A percentile compares a stretch with the other conserved stretches of the same genome.
Conservation (phyloP, 352 stramenopile species). For the Globisporangium nagaii region DNA sequence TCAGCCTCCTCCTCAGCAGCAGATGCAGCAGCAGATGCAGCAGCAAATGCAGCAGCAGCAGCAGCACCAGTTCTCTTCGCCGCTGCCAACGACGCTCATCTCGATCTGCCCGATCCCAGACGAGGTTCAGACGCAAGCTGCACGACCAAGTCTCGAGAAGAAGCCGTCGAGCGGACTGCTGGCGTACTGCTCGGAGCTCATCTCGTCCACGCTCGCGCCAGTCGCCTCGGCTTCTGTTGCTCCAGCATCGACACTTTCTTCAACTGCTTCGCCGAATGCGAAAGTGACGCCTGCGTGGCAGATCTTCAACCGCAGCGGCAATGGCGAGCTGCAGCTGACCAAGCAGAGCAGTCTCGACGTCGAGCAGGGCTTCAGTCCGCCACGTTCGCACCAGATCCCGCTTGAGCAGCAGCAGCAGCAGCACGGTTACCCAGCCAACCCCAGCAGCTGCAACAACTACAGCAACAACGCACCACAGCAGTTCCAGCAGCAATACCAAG, state of each 20-base stretch:
- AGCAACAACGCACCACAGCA: not conserved
- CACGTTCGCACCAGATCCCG: not conserved
- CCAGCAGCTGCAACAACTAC: not conserved
- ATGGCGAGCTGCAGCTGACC: not conserved
- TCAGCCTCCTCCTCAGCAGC: not conserved
- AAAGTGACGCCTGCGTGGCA: conserved; percentile 38
- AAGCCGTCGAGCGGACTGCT: conserved; percentile 22
- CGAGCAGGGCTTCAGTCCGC: conserved; percentile 5
- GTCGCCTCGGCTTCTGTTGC: not conserved
- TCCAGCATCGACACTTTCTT: not conserved
- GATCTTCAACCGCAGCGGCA: not conserved
- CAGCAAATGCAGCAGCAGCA: not conserved
- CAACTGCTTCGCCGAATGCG: conserved; percentile 13
- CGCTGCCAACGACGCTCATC: conserved; percentile 1
- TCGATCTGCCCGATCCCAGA: not conserved
- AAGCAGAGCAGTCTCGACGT: conserved; percentile 6
- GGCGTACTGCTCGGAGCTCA: conserved; percentile 38
- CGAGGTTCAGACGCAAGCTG: not conserved
- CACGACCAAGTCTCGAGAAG: conserved; percentile 9
- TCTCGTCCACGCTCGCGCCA: conserved; percentile 21
- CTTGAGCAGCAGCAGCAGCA: not conserved
- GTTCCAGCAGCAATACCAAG: not conserved
- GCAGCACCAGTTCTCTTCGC: not conserved
- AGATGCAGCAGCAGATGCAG: not conserved
- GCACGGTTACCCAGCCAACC: not conserved